Evolutionary conservation across 2,329 filamentous ascomycete species (phyloP), one percentile per base, ranked within the genome.

Genomic region (Xylariaceae sp.): DNA sequence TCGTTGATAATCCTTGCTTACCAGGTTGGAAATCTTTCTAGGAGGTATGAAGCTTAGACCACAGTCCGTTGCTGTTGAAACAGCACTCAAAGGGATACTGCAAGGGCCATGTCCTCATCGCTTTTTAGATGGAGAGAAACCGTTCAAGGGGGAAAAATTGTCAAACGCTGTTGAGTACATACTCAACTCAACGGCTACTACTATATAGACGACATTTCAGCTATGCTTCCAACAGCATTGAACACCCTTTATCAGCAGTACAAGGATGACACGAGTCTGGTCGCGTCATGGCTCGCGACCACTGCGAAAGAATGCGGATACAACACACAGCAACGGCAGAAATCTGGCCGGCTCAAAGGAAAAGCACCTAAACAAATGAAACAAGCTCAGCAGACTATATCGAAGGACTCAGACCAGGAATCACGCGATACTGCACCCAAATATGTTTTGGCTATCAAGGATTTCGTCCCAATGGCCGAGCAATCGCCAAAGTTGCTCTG

Each of bases 151-250:
- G n/a, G n/a, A n/a, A n/a, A n/a, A n/a, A n/a, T n/a, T n/a, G n/a
- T n/a, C n/a, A n/a, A n/a, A n/a, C n/a, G n/a, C n/a, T n/a, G n/a
- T n/a, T n/a, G n/a, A n/a, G n/a, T n/a, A n/a, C n/a, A n/a, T n/a
- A n/a, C n/a, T n/a, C n/a, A n/a, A n/a, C n/a, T n/a, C n/a, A n/a
- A n/a, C n/a, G n/a, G n/a, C n/a, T n/a, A n/a, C n/a, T n/a, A n/a
- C n/a, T n/a, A n/a, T n/a, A n/a, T n/a, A n/a, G n/a, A n/a, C n/a
- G n/a, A n/a, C n/a, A n/a, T n/a, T n/a, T n/a, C n/a, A 29, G 25
- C 25, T 29, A 50, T 43, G 38, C 29, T 22, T 21, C 38, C 38
- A 8, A 36, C 33, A 19, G 33, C 33, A 8, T 19, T 36, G 33
- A 36, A 36, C 7, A 17, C 8, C 33, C 11, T 36, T 7, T 36